Base-by-base conservation (phyloP, 2,329 filamentous ascomycete genomes). In the Cladorrhinum sp. region DNA sequence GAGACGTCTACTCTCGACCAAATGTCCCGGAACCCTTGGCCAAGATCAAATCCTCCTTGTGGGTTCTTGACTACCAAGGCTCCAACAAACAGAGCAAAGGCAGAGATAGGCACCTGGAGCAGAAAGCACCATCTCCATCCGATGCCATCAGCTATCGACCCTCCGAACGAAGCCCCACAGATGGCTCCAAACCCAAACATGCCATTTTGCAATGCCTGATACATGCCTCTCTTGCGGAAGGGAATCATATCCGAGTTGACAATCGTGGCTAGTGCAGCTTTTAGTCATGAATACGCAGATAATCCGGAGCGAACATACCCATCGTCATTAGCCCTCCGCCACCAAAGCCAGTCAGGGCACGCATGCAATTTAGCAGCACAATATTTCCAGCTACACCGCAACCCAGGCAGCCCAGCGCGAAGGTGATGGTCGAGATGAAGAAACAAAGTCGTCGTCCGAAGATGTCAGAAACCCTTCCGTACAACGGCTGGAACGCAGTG, bases 401-500 rank as follows among this genome's bases (percentile, higher is more conserved):
- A 51, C 87, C 88, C 2, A 86, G 74, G 62, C 86, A 90, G 0
- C 87, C 87, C 0, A 81, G 58, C 8, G 82, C 78, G 68, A 91
- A 90, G 0, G 85, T 79, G 2, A 84, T 65, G 0, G 85, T 84
- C 0, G 85, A 84, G n/a, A 84, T 80, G 59, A 90, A 82, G 72
- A 89, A 89, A 62, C 85, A 83, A 2, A 80, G 68, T 1, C 85
- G 80, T 3, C 87, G 79, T 1, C 88, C 88, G 59, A 90, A 82
- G 5, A 88, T 86, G 68, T 92, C 88, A 0, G 87, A 90, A 2
- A 91, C 77, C 1, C 88, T 82, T 1, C 88, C 88, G 67, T 89
- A 90, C 0, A 92, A 78, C 0, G 88, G 88, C 69, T 91, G 86
- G 57, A 91, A 88, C 1, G 87, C 86, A 1, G 88, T 90, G 5